A percentile compares a stretch with the other conserved stretches of the same genome.
Evolutionary conservation across 2,329 filamentous ascomycete genomes (phyloP).

Genomic region (Pestalotiopsis sp.): DNA sequence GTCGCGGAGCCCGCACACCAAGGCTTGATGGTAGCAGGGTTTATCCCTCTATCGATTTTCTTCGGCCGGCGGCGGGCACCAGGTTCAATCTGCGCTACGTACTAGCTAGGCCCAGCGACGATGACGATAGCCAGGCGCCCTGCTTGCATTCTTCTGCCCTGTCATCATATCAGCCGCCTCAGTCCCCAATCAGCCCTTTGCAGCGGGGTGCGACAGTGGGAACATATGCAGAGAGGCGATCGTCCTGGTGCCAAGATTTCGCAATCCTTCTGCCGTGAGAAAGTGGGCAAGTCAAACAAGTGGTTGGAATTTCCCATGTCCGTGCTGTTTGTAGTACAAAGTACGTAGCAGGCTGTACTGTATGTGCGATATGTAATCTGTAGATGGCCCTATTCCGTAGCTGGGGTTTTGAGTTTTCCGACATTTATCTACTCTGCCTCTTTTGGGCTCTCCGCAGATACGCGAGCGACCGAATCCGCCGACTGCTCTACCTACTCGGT

Average conservation of each 20-base stretch:
- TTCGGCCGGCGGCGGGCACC: not conserved
- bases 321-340: too few species aligned
- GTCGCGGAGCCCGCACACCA: not conserved
- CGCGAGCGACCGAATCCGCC: not conserved
- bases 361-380: not conserved
- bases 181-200: not conserved
- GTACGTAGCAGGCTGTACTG: too few species aligned
- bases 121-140: not conserved
- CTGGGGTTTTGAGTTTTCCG: not conserved
- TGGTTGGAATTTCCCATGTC: too few species aligned
- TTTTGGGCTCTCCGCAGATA: not conserved
- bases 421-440: not conserved
- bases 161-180: not conserved
- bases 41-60: constrained; percentile 3
- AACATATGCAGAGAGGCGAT: too few species aligned
- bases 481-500: not conserved
- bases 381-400: not conserved
- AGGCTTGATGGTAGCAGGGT: constrained; percentile 2
- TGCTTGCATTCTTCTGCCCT: not conserved
- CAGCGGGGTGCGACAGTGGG: not conserved
- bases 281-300: too few species aligned
- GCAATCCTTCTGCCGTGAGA: too few species aligned
- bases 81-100: not conserved
- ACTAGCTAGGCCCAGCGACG: not conserved
- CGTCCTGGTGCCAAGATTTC: too few species aligned